phyloP scores from a whole-genome alignment of 2,329 filamentous ascomycete genomes.

The Diplodia scrobiculata region DNA sequence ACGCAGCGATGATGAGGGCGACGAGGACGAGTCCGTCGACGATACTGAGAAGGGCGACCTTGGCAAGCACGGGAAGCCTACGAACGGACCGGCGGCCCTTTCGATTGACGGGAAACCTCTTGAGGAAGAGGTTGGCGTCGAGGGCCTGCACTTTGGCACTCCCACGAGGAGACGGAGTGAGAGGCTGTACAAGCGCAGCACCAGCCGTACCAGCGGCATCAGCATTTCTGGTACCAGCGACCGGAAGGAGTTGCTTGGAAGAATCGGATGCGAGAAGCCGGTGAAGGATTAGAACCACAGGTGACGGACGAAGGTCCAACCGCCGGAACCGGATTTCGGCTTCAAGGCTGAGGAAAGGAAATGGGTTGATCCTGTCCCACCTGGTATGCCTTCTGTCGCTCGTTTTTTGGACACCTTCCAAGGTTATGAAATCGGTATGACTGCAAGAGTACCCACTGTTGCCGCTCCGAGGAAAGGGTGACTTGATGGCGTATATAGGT shows the following conservation, averaged over 20 bases:
- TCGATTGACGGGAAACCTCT: constrained; percentile 48
- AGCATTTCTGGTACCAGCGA: constrained; percentile 72
- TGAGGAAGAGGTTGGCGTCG: constrained; percentile 75
- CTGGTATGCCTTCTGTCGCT: background rate
- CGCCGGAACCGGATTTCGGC: constrained; percentile 17
- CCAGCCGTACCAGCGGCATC: constrained; percentile 52
- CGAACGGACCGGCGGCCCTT: constrained; percentile 35
- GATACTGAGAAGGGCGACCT: constrained; percentile 34
- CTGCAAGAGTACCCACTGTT: background rate
- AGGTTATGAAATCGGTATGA: background rate
- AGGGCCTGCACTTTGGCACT: constrained; percentile 62
- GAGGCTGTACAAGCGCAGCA: constrained; percentile 52
- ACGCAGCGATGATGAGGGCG: constrained; percentile 82
- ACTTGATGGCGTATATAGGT: constrained; percentile 20
- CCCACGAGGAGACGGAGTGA: constrained; percentile 49
- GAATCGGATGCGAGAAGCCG: constrained; percentile 80
- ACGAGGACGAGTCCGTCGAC: constrained; percentile 57
- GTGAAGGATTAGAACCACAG: constrained; percentile 9
- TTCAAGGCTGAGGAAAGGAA: constrained; percentile 1
- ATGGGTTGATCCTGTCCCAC: constrained; percentile 8
- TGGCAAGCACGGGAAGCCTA: constrained; percentile 34
- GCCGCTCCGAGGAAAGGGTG: constrained; percentile 7
- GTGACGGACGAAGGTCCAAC: background rate
- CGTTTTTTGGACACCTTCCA: background rate
- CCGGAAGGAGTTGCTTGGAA: constrained; percentile 76